Conservation (phyloP, 2,329 filamentous ascomycete species). For the Aspergillus carbonarius region DNA sequence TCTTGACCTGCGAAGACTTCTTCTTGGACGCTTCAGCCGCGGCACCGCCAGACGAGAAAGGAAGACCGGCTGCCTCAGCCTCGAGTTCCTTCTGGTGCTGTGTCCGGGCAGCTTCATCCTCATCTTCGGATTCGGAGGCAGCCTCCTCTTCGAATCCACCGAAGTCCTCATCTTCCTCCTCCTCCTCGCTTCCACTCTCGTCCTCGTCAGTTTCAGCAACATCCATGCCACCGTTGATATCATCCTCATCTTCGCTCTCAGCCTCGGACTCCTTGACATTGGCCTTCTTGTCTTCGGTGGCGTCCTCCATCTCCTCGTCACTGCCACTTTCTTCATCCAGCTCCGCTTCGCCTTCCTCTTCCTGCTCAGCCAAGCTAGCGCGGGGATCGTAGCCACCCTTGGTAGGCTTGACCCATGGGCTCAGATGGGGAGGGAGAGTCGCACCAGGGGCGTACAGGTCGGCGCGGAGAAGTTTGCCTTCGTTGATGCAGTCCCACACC, state of each 20-base stretch:
- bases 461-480: slow-evolving; percentile 80
- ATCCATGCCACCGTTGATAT: slow-evolving; percentile 51
- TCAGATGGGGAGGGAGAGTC: slow-evolving; percentile 87
- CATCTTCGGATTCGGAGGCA: slow-evolving; percentile 54
- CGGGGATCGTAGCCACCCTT: slow-evolving; percentile 91
- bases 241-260: slow-evolving; percentile 46
- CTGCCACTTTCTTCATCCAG: slow-evolving; percentile 55
- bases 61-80: slow-evolving; percentile 76
- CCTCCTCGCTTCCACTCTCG: slow-evolving; percentile 49
- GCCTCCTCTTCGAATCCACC: slow-evolving; percentile 54
- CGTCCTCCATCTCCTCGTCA: slow-evolving; percentile 41
- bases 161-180: slow-evolving; percentile 48
- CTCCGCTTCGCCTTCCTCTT: slow-evolving; percentile 83
- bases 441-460: slow-evolving; percentile 89
- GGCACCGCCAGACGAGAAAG: slow-evolving; percentile 49
- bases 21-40: slow-evolving; percentile 64
- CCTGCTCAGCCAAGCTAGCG: slow-evolving; percentile 78
- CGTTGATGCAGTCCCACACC: slow-evolving; percentile 97
- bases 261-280: slow-evolving; percentile 40
- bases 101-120: slow-evolving; percentile 60
- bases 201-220: slow-evolving; percentile 48
- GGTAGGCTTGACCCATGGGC: slow-evolving; percentile 87
- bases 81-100: slow-evolving; percentile 88
- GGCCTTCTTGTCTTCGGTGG: slow-evolving; percentile 21
- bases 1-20: slow-evolving; percentile 66